Evolutionary conservation across 2,329 filamentous ascomycete species (phyloP).

Genomic region (Cladophialophora psammophila): DNA sequence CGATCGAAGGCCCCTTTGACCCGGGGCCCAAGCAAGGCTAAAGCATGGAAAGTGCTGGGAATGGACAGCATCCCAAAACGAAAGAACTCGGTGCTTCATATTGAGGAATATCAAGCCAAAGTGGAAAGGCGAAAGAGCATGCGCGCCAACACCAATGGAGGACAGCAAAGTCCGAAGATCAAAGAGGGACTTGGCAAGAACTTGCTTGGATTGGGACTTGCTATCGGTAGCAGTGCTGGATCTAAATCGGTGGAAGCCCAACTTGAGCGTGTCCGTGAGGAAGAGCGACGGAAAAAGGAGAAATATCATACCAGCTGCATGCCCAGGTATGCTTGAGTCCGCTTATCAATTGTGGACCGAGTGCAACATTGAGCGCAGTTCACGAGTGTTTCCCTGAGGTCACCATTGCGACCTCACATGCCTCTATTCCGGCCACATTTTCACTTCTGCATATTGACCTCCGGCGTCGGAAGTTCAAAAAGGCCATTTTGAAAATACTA

Average conservation of each 20-base stretch:
- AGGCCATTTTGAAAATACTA: neutral
- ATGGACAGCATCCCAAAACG: constrained; percentile 27
- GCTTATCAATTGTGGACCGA: neutral
- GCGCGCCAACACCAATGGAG: constrained; percentile 21
- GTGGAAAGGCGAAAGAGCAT: constrained; percentile 35
- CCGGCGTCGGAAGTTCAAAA: neutral
- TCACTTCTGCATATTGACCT: neutral
- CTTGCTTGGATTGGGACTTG: constrained; percentile 29
- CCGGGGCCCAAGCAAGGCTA: constrained; percentile 25
- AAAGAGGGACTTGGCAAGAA: constrained; percentile 34
- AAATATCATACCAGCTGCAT: constrained; percentile 40
- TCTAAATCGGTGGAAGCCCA: constrained; percentile 28
- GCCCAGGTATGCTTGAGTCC: constrained; percentile 25
- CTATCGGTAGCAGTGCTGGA: constrained; percentile 24
- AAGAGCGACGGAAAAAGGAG: constrained; percentile 34
- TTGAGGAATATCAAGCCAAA: constrained; percentile 37
- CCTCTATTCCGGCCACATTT: neutral
- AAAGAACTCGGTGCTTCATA: constrained; percentile 33
- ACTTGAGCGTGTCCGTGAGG: constrained; percentile 27
- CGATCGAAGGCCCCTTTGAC: constrained; percentile 18
- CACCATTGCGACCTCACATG: neutral
- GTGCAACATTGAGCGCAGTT: constrained; percentile 58
- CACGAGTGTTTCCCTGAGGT: constrained; percentile 60
- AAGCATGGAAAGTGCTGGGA: constrained; percentile 35
- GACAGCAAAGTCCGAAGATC: constrained; percentile 17